Base-by-base conservation (phyloP, 1,139 yeast genomes). In the Geotrichum candidum region DNA sequence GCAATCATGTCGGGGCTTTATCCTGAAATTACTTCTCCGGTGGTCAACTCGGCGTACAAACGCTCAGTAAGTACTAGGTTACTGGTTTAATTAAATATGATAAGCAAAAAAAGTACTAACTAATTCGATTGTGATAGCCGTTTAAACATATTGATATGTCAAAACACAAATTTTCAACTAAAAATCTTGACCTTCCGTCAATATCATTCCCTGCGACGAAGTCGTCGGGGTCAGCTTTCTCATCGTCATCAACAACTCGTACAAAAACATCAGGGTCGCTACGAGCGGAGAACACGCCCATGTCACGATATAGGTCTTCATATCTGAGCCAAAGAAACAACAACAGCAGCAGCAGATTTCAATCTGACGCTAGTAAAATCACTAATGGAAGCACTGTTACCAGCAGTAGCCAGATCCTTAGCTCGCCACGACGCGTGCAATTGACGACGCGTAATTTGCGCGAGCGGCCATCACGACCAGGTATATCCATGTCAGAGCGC, bases 61-160 rank as follows among this genome's bases (percentile, higher is more conserved):
- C 60, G 60, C 7, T 58, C 60, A 9, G 60, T 58, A 53, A 53
- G 60, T 46, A 7, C 22, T 41, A 15, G 22, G 15, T 27, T n/a
- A 15, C 11, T 15, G 22, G 22, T 51, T 25, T 15, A 10, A 51
- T 1, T 51, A 29, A 7, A 29, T 9, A 13, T 27, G 23, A n/a
- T 22, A 29, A 18, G 53, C 38, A 15, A 18, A 29, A 15, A 29
- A 11, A 13, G 6, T 13, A 18, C 48, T 10, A 38, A 53, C 22
- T 10, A 35, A 11, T 6, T 50, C 31, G 11, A 25, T 25, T 50
- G 27, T n/a, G 7, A 50, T 45, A 60, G 62, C 62, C 62, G 15
- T 60, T 60, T 33, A 60, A 60, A 33, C 62, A 56, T 46, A 38
- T 56, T 7, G 60, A 56, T 23, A 15, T 56, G 13, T 53, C 57